Percentiles rank a stretch among this genome's conserved stretches.
phyloP scores from a whole-genome alignment of 2,329 filamentous ascomycete species.

The Xylogone sp. region DNA sequence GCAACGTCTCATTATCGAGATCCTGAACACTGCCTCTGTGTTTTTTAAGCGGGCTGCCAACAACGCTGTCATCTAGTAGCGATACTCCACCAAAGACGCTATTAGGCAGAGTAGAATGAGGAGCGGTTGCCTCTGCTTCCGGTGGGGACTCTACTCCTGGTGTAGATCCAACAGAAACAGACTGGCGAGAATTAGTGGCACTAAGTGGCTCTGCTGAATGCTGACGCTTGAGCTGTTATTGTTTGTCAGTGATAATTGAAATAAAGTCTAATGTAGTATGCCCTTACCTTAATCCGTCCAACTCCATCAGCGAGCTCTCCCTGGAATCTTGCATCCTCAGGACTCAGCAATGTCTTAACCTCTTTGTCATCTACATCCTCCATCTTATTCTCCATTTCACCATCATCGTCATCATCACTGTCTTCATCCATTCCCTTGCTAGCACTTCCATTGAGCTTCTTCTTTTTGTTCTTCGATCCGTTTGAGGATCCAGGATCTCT shows the following conservation, averaged over 20 bases:
- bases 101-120: slow-evolving; percentile 24
- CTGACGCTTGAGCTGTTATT: slow-evolving; percentile 68
- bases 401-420: slow-evolving; percentile 72
- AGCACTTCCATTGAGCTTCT: slow-evolving; percentile 58
- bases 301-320: slow-evolving; percentile 78
- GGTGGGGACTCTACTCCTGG: slow-evolving; percentile 38
- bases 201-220: slow-evolving; percentile 69
- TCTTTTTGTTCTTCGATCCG: slow-evolving; percentile 58
- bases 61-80: slow-evolving; percentile 39
- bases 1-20: slow-evolving; percentile 35
- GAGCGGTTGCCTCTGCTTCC: slow-evolving; percentile 27
- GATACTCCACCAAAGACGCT: slow-evolving; percentile 40
- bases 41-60: slow-evolving; percentile 74
- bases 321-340: slow-evolving; percentile 68
- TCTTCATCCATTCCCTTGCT: slow-evolving; percentile 61
- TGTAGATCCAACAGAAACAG: slow-evolving; percentile 41
- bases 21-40: slow-evolving; percentile 61
- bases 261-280: not conserved
- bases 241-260: slow-evolving; percentile 21
- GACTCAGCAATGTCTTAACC: slow-evolving; percentile 53
- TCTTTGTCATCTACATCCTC: slow-evolving; percentile 62
- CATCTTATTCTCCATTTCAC: slow-evolving; percentile 60
- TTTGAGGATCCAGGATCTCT: slow-evolving; percentile 61
- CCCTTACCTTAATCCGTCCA: slow-evolving; percentile 71
- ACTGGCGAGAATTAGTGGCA: slow-evolving; percentile 35